Conservation (phyloP, 495 filamentous ascomycete species). For the Sabuloglossum arenarium region DNA sequence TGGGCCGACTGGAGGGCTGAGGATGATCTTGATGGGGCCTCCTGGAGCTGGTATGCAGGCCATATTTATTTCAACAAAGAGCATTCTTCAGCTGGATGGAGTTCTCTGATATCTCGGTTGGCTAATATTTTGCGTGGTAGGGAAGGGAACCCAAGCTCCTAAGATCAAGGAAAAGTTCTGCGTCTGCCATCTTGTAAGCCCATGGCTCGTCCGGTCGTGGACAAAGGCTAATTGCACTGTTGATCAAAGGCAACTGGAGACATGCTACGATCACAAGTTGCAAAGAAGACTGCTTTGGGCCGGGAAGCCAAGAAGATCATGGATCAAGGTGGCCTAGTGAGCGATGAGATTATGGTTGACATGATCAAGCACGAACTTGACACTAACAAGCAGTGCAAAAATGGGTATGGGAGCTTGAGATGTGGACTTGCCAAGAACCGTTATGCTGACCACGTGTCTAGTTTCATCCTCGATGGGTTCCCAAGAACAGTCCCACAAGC, state of each 20-base stretch:
- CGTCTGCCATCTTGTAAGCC: conserved; percentile 81
- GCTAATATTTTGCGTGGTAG: conserved; percentile 27
- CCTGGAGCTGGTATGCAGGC: conserved; percentile 75
- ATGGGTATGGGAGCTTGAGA: conserved; percentile 41
- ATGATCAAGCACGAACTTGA: conserved; percentile 98
- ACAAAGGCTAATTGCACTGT: background rate
- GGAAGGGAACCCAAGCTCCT: conserved; percentile 97
- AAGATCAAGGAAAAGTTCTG: conserved; percentile 95
- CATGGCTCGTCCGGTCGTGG: background rate
- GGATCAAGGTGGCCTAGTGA: conserved; percentile 92
- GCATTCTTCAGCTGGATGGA: background rate
- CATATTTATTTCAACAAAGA: conserved; percentile 3
- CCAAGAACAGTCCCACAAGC: conserved; percentile 91
- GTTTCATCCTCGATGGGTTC: conserved; percentile 98
- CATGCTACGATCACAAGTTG: conserved; percentile 96
- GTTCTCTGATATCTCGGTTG: background rate
- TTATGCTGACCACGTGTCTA: conserved; percentile 16
- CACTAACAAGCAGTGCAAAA: conserved; percentile 85
- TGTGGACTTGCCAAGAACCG: background rate
- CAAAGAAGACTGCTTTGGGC: conserved; percentile 89
- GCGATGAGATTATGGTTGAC: conserved; percentile 96
- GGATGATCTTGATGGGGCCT: conserved; percentile 95
- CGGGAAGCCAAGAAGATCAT: conserved; percentile 99
- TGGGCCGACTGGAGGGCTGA: conserved; percentile 51
- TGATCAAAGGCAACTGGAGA: conserved; percentile 72